Evolutionary conservation across 2,329 filamentous ascomycete species (phyloP).

Genomic region (Grosmannia clavigera): DNA sequence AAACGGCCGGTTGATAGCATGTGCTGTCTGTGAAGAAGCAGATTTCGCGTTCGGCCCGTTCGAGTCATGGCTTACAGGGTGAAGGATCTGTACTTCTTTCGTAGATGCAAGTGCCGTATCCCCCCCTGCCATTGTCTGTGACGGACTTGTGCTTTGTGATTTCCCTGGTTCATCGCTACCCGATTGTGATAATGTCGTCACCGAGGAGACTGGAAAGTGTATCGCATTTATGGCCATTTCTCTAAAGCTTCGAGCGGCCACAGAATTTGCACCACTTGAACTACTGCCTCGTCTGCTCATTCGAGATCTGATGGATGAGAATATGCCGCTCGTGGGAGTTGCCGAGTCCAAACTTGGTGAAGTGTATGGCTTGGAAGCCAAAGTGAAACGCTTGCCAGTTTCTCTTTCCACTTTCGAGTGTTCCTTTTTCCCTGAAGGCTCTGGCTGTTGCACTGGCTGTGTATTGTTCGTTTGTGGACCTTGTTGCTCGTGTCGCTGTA

Average conservation of each 20-base stretch:
- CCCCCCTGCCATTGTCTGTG: not conserved
- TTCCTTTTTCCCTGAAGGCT: not conserved
- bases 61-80: not conserved
- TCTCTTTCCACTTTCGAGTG: not conserved
- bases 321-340: conserved; percentile 3
- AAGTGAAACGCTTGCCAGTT: not conserved
- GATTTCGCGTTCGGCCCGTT: not conserved
- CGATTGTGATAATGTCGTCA: not conserved
- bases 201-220: not conserved
- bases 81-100: not conserved
- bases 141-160: not conserved
- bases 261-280: conserved; percentile 2
- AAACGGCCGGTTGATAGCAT: conserved; percentile 4
- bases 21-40: not conserved
- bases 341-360: not conserved
- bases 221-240: conserved; percentile 8
- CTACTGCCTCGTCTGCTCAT: conserved; percentile 10
- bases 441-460: not conserved
- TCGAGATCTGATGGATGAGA: conserved; percentile 10
- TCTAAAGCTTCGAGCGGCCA: conserved; percentile 6
- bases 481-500: not conserved
- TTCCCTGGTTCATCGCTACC: not conserved
- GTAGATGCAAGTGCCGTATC: not conserved
- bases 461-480: not conserved
- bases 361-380: conserved; percentile 1